These are phyloP conservation scores for Talaromyces sp. DNA, from an alignment of 2,329 filamentous ascomycete species.

Conservation along the genomic window DNA sequence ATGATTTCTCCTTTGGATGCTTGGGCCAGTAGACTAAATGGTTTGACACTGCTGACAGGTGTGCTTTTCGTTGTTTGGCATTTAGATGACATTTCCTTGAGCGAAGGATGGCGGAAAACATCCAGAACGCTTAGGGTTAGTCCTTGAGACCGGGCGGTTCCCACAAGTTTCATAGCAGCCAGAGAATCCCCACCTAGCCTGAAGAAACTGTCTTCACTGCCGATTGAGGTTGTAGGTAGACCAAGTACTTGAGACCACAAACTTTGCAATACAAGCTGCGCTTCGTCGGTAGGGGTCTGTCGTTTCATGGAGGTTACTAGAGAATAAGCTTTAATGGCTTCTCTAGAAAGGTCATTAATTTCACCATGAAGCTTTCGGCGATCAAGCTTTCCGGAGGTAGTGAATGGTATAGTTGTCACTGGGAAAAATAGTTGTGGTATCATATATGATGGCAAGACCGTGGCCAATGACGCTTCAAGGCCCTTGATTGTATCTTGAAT, in stretches of 20 bases:
- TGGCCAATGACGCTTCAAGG: conserved; percentile 21
- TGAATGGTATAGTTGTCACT: conserved; percentile 8
- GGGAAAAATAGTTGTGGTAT: conserved; percentile 11
- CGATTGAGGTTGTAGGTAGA: conserved; percentile 15
- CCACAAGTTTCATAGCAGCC: conserved; percentile 18
- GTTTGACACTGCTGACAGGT: conserved; percentile 12
- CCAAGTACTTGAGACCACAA: conserved; percentile 20
- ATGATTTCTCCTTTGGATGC: conserved; percentile 16
- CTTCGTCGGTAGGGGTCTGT: conserved; percentile 13
- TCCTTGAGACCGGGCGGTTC: conserved; percentile 4
- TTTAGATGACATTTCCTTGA: conserved; percentile 38
- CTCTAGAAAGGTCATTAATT: conserved; percentile 30
- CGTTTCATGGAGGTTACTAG: conserved; percentile 17
- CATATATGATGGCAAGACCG: conserved; percentile 13
- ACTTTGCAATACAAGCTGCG: conserved; percentile 21
- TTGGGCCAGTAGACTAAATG: conserved; percentile 24
- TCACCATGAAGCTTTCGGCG: conserved; percentile 18
- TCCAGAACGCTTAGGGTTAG: conserved; percentile 8
- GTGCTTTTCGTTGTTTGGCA: conserved; percentile 15
- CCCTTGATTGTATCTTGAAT: conserved; percentile 20
- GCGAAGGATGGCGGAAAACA: conserved; percentile 37
- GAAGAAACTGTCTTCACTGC: conserved; percentile 25
- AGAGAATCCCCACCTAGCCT: conserved; percentile 23
- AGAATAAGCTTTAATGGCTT: conserved; percentile 25
- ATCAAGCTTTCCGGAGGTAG: conserved; percentile 11